Evolutionary conservation across 768 basidiomycete genomes (phyloP).

Genomic region (Boletus vinaceobasis): DNA sequence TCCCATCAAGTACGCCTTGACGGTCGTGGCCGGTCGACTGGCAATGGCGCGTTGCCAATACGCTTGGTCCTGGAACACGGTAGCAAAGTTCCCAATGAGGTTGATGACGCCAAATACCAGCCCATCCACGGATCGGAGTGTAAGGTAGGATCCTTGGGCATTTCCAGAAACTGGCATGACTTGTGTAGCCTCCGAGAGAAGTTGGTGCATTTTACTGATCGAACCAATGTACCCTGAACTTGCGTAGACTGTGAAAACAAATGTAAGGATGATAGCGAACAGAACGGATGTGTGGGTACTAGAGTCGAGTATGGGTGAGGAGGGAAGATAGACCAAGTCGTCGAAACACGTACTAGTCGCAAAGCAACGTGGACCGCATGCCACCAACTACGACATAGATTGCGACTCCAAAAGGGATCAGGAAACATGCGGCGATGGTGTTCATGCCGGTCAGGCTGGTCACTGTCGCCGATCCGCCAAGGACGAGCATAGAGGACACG

Average conservation of each 20-base stretch:
- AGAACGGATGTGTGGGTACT: conserved; percentile 87
- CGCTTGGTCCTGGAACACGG: conserved; percentile 64
- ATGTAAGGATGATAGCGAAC: conserved; percentile 79
- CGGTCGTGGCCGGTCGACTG: conserved; percentile 74
- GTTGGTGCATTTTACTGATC: conserved; percentile 70
- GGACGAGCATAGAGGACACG: conserved; percentile 81
- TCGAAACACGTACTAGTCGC: conserved; percentile 67
- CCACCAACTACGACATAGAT: conserved; percentile 87
- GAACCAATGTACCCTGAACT: conserved; percentile 79
- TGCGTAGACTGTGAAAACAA: conserved; percentile 78
- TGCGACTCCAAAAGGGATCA: conserved; percentile 83
- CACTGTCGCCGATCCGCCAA: conserved; percentile 85
- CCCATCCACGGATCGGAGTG: conserved; percentile 73
- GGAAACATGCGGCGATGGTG: conserved; percentile 87
- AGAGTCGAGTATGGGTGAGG: not conserved
- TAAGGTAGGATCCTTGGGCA: conserved; percentile 80
- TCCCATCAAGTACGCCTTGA: conserved; percentile 88
- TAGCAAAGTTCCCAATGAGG: conserved; percentile 79
- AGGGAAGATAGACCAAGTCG: not conserved
- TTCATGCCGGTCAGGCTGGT: conserved; percentile 85
- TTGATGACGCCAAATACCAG: conserved; percentile 86
- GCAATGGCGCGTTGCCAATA: conserved; percentile 96
- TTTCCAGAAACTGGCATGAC: conserved; percentile 71
- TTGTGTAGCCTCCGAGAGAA: conserved; percentile 59
- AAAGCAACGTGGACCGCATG: conserved; percentile 82